Base-by-base conservation (phyloP, 345 rosid species). In the Sisymbrium altissimum region DNA sequence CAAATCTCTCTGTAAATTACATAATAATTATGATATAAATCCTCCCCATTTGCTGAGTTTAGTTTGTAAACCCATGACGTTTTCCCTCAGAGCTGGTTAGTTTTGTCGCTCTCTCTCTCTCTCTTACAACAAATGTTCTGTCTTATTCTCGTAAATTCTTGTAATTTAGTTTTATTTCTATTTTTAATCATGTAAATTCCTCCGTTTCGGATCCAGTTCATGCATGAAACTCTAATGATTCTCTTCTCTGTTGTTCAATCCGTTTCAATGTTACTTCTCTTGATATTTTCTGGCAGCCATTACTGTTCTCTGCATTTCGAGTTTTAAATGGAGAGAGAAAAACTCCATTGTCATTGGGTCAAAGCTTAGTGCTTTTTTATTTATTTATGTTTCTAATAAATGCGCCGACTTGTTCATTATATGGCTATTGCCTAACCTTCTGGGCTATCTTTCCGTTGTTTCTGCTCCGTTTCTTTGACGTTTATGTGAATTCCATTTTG, bases 61-160 rank as follows among this genome's bases (percentile, higher is more conserved):
- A 55, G 36, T 64, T 11, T 57, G 66, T 36, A 68, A 75, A 75
- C 64, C 54, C 54, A 62, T 52, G 75, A 15, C 23, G 74, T 54
- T 40, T 59, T 50, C 9, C 78, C 17, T 40, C 15, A 40, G 9
- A 70, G 62, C 76, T 70, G 66, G 76, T 70, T 40, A 77, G 72
- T 70, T 71, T 61, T 59, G 55, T 75, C 64, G 3, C 23, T 30
- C 49, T 45, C 59, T 35, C 45, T 18, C n/a, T 46, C 53, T 46
- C 25, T 23, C 4, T 48, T 49, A 10, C 6, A 32, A 32, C n/a
- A 53, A n/a, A 36, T 64, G 56, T 63, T 27, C 66, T 53, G 74
- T 70, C 67, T 35, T 32, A 19, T 50, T 61, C 62, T 52, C 48
- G 1, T 68, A 5, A 52, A 35, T 49, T 67, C 30, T 32, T 50